These are phyloP conservation scores for Kazachstania sp. DNA, from an alignment of 1,139 yeast genomes.

Conservation along the genomic window DNA sequence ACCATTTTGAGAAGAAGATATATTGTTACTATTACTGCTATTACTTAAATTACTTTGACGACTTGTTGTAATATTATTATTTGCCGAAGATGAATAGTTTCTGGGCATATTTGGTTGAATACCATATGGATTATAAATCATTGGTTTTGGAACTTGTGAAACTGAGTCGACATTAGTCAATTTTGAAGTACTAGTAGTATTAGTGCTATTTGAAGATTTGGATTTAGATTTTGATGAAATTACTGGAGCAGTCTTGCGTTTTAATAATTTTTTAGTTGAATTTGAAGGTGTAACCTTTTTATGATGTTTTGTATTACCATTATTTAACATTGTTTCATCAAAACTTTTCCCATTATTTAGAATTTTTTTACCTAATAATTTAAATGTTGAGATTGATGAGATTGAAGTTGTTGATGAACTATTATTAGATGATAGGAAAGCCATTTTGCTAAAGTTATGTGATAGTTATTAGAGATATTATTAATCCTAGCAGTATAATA, in stretches of 20 bases:
- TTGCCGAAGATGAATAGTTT: not conserved
- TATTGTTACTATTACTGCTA: not conserved
- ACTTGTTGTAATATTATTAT: not conserved
- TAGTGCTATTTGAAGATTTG: too few relatives aligned
- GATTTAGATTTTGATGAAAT: not conserved
- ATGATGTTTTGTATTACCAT: not conserved
- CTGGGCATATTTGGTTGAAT: not conserved
- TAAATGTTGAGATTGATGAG: constrained; percentile 13
- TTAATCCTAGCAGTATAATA: too few relatives aligned
- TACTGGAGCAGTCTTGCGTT: not conserved
- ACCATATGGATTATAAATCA: constrained; percentile 1
- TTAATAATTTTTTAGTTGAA: not conserved
- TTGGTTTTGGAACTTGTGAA: not conserved
- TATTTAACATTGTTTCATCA: constrained; percentile 3
- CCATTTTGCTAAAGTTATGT: not conserved
- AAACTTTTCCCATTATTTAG: constrained; percentile 8
- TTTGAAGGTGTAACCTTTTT: not conserved
- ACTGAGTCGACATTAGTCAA: not conserved
- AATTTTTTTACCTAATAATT: constrained; percentile 17
- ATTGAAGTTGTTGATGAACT: not conserved
- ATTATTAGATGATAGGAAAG: not conserved
- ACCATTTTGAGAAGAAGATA: constrained; percentile 18
- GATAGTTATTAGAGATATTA: too few relatives aligned
- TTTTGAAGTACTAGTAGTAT: too few relatives aligned
- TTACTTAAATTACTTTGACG: not conserved